A percentile compares a stretch with the other conserved stretches of the same genome.
These are phyloP conservation scores for Chaetomiaceae sp. DNA, from an alignment of 2,329 filamentous ascomycete species.

Conservation along the genomic window DNA sequence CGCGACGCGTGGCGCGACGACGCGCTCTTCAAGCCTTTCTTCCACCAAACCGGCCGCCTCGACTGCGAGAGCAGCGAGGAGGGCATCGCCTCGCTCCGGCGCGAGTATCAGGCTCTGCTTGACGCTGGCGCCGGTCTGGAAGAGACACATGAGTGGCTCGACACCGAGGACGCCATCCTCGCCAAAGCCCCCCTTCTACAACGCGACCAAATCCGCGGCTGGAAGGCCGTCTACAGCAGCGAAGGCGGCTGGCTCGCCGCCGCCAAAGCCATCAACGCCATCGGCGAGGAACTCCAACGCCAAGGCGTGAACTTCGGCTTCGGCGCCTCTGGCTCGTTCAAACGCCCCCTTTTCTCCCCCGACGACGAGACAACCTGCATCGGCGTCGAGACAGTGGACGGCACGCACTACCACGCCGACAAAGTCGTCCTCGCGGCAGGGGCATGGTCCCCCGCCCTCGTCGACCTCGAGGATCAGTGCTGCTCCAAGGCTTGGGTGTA, in stretches of 20 bases:
- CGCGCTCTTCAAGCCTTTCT: not conserved
- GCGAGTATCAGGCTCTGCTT: conserved; percentile 36
- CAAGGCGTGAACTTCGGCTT: conserved; percentile 41
- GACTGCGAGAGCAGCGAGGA: conserved; percentile 33
- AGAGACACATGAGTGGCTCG: conserved; percentile 39
- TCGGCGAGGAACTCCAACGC: conserved; percentile 36
- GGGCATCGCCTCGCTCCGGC: conserved; percentile 32
- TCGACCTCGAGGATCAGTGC: conserved; percentile 32
- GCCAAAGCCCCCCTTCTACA: conserved; percentile 37
- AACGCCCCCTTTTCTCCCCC: conserved; percentile 35
- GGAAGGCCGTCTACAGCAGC: conserved; percentile 41
- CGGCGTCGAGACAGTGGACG: not conserved
- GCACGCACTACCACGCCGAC: not conserved
- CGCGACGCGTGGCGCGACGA: not conserved
- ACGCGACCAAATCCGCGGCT: conserved; percentile 39
- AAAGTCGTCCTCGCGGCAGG: conserved; percentile 39
- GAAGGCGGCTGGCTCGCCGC: conserved; percentile 46
- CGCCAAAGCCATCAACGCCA: conserved; percentile 43
- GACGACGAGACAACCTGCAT: conserved; percentile 28
- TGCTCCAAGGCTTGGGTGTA: conserved; percentile 43
- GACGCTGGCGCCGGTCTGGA: conserved; percentile 37
- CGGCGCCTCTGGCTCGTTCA: conserved; percentile 42
- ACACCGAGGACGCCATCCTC: conserved; percentile 41
- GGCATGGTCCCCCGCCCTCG: conserved; percentile 35
- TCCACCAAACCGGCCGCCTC: conserved; percentile 14